phyloP scores from a whole-genome alignment of 1,139 yeast genomes.

The Wickerhamomyces sp. region DNA sequence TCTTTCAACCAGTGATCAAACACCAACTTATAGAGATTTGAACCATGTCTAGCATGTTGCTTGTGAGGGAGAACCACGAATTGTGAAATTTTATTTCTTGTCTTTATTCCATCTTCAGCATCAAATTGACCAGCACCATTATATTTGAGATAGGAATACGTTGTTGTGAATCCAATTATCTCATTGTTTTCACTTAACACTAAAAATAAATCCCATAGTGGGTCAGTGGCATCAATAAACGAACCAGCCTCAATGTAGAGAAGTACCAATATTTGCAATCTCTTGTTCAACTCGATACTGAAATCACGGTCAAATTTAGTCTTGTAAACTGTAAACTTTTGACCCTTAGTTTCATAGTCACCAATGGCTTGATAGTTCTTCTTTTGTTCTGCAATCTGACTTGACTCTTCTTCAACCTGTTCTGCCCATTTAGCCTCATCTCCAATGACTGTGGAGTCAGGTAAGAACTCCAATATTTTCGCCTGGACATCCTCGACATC shows the following conservation, averaged over 20 bases:
- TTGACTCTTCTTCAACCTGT: constrained; percentile 43
- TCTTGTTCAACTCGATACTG: constrained; percentile 49
- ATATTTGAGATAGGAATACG: constrained; percentile 80
- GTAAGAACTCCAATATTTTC: constrained; percentile 54
- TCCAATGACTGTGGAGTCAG: constrained; percentile 52
- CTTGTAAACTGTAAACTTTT: constrained; percentile 32
- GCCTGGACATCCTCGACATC: constrained; percentile 41
- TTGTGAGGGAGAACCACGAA: constrained; percentile 78
- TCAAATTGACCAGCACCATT: constrained; percentile 58
- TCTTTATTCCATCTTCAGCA: constrained; percentile 26
- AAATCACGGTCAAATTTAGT: constrained; percentile 22
- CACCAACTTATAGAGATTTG: constrained; percentile 52
- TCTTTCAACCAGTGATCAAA: constrained; percentile 52
- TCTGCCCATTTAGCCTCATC: constrained; percentile 68
- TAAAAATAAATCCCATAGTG: constrained; percentile 60
- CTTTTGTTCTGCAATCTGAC: constrained; percentile 16
- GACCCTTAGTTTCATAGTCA: constrained; percentile 28
- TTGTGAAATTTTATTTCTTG: constrained; percentile 80
- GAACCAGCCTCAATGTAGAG: constrained; percentile 94
- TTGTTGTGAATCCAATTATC: constrained; percentile 78
- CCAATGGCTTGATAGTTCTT: constrained; percentile 40
- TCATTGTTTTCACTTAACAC: constrained; percentile 27
- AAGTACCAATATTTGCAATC: constrained; percentile 76
- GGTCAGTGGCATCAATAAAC: constrained; percentile 71
- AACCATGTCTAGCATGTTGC: constrained; percentile 71